Conservation (phyloP, 2,329 filamentous ascomycete genomes). For the Colletotrichum sp. region DNA sequence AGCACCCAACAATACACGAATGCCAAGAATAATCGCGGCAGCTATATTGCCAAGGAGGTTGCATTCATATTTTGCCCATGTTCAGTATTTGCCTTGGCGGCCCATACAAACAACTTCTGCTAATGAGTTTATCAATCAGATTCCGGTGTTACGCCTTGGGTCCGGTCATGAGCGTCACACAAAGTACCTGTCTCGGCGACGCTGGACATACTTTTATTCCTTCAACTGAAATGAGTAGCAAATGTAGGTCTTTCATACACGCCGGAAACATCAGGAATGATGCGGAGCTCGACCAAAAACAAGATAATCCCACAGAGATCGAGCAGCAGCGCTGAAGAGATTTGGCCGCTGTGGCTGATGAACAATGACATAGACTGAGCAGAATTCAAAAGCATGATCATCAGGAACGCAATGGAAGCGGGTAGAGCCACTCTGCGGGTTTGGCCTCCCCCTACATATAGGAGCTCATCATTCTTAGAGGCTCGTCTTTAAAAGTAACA, state of each 20-base stretch:
- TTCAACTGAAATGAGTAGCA: not conserved
- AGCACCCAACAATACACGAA: not conserved
- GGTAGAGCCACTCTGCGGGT: not conserved
- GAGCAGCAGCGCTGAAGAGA: not conserved
- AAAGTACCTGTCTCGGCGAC: no score
- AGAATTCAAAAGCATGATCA: not conserved
- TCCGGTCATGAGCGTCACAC: not conserved
- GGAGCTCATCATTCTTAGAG: not conserved
- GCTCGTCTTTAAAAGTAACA: not conserved
- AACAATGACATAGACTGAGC: not conserved
- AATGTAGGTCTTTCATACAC: not conserved
- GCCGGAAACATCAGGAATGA: not conserved
- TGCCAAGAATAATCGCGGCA: not conserved
- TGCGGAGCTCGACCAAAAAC: not conserved
- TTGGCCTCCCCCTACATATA: not conserved
- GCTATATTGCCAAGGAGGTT: not conserved
- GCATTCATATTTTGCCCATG: not conserved
- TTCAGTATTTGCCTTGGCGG: not conserved
- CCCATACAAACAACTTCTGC: not conserved
- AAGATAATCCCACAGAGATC: not conserved
- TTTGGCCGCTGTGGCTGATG: not conserved
- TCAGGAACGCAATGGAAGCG: not conserved
- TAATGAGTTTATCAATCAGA: not conserved
- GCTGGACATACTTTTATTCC: no score
- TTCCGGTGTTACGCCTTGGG: not conserved